A percentile compares a stretch with the other conserved stretches of the same genome.
phyloP scores from a whole-genome alignment of 768 basidiomycete species.

The Pholiota molesta region DNA sequence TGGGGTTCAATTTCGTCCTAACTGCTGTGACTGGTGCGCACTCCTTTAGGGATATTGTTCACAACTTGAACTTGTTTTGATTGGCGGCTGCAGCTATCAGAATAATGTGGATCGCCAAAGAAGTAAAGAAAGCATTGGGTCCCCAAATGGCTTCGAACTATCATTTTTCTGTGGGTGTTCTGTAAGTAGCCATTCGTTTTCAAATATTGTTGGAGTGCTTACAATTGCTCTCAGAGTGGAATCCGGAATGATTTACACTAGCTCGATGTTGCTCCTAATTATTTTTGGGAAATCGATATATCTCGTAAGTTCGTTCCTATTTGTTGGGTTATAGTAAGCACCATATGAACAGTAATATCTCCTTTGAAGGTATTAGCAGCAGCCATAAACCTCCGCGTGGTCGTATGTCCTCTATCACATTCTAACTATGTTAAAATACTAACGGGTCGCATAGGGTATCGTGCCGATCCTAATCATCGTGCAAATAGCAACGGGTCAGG shows the following conservation, averaged over 20 bases:
- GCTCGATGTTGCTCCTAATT: not conserved
- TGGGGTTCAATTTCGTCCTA: not conserved
- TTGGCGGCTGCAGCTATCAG: slow-evolving; percentile 25
- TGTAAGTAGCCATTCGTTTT: slow-evolving; percentile 22
- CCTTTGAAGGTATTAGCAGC: not conserved
- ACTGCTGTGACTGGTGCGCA: not conserved
- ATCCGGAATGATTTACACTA: not conserved
- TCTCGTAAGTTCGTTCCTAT: not conserved
- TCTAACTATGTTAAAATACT: not conserved
- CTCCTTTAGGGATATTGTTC: not conserved
- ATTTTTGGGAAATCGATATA: not conserved
- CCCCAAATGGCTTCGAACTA: slow-evolving; percentile 23
- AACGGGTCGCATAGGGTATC: slow-evolving; percentile 20
- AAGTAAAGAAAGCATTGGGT: slow-evolving; percentile 27
- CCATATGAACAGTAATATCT: not conserved
- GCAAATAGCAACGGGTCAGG: slow-evolving; percentile 25
- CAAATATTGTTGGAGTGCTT: not conserved
- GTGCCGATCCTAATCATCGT: slow-evolving; percentile 30
- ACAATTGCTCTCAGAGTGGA: not conserved
- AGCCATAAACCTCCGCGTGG: not conserved
- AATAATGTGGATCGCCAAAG: slow-evolving; percentile 33
- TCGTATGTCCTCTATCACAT: not conserved
- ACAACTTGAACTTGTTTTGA: not conserved
- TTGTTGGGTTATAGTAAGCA: not conserved
- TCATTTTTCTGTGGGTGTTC: slow-evolving; percentile 27